Evolutionary conservation across 331 rosid species (phyloP), one percentile per base, ranked within the genome.

Genomic region (Dryas integrifolia): DNA sequence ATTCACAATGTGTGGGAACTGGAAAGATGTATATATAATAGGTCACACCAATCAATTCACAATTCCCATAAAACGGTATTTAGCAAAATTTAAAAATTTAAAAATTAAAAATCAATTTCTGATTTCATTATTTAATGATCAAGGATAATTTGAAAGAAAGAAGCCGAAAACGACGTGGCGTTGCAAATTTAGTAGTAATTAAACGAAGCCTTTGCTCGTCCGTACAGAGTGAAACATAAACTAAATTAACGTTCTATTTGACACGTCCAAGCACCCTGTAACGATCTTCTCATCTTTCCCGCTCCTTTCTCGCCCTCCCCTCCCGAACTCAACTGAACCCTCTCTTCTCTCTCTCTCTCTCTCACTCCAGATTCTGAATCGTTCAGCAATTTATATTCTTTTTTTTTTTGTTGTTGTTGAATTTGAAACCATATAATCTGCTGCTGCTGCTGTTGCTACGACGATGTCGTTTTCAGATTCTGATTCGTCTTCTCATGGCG

Each of bases 391-490:
- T 56, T 35, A 14, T 21, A 21, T 21, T 35, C 30, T 26, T 14
- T 58, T 21, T 35, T 35, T 10, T 56, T 67, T 30, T 2, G 35
- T 30, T 1, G 35, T 30, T 67, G 7, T 62, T 46, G 40, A 62
- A 12, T 53, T 75, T 39, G 35, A 64, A 14, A 77, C 62, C 65
- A 4, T 58, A 83, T 81, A 65, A 57, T 69, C 79, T 64, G 41
- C 62, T 53, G 59, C 50, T 77, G 70, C 70, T 52, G 59, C 50
- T 77, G 70, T 68, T 52, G 59, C 63, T 59, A 58, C 77, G 65
- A 80, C 76, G 53, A 94, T 94, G 98, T 93, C 98, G 38, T 78
- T 89, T 44, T 93, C 98, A n/a, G 96, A 94, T 79, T 89, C 96
- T 48, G 97, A 91, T 35, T 52, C 81, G 51, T 84, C 87, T 58